phyloP scores from a whole-genome alignment of 495 filamentous ascomycete genomes.

The Aspergillus sclerotiicarbonarius region DNA sequence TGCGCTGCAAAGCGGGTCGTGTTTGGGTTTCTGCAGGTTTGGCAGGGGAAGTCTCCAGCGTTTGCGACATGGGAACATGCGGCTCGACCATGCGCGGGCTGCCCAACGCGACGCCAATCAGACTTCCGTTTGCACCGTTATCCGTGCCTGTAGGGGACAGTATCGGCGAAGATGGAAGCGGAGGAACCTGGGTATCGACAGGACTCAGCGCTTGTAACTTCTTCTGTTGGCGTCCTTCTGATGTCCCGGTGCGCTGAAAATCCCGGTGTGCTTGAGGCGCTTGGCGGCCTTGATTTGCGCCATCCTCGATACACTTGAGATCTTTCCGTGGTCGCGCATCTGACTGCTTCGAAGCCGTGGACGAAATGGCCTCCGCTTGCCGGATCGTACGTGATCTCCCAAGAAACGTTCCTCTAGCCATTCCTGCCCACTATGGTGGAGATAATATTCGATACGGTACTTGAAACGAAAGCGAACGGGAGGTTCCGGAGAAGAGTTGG shows the following conservation, averaged over 20 bases:
- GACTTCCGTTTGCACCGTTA: slow-evolving; percentile 26
- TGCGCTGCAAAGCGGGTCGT: slow-evolving; percentile 32
- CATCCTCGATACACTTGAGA: slow-evolving; percentile 19
- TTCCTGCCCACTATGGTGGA: slow-evolving; percentile 8
- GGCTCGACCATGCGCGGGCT: slow-evolving; percentile 45
- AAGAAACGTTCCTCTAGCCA: slow-evolving; percentile 30
- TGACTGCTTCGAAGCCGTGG: slow-evolving; percentile 34
- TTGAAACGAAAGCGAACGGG: slow-evolving; percentile 14
- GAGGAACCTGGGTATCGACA: slow-evolving; percentile 25
- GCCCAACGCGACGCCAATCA: slow-evolving; percentile 55
- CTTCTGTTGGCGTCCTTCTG: slow-evolving; percentile 21
- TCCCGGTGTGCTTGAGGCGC: slow-evolving; percentile 17
- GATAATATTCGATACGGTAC: not conserved
- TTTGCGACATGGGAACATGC: slow-evolving; percentile 19
- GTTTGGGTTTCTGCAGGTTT: slow-evolving; percentile 14
- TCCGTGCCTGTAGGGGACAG: slow-evolving; percentile 12
- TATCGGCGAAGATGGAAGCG: not conserved
- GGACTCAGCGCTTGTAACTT: slow-evolving; percentile 25
- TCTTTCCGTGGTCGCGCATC: slow-evolving; percentile 38
- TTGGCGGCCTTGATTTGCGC: slow-evolving; percentile 9
- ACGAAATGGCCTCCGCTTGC: slow-evolving; percentile 29
- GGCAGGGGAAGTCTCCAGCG: slow-evolving; percentile 21
- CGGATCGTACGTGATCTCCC: slow-evolving; percentile 29
- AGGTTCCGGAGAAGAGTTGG: not conserved
- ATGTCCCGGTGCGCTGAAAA: slow-evolving; percentile 25